Evolutionary conservation across 116 monocot genomes (phyloP), one percentile per base, ranked within the genome.

Genomic region (Cymodocea nodosa): DNA sequence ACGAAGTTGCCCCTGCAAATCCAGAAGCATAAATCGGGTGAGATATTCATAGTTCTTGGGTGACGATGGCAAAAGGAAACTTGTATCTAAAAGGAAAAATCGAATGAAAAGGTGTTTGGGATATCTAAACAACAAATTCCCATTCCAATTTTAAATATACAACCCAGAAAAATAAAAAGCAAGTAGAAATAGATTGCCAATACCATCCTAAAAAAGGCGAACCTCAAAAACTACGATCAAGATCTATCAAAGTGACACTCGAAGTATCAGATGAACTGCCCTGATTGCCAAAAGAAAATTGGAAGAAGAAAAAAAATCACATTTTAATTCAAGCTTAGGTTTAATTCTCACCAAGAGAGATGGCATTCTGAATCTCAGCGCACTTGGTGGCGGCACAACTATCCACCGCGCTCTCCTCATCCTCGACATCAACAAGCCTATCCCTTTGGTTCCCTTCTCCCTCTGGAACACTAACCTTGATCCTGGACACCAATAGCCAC

Each of bases 281-380:
- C 54, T 18, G 18, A 8, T 35, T 37, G n/a, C 15, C 61, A 61
- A 16, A 34, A 61, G 36, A n/a, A 35, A 35, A 37, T 6, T 0
- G 35, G 15, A 61, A 61, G 16, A 61, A 16, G 4, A 61, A 37
- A 24, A 61, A 61, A 2, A 37, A 30, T 30, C 30, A 30, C 30
- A 30, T 30, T 30, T 30, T 30, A 30, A 30, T 56, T 13, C 19
- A 56, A 16, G n/a, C 4, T 19, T 22, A 7, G 22, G 23, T 23
- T 19, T 30, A 30, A 30, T 30, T 10, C 35, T 65, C 23, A 85
- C 89, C 89, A 57, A 80, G 88, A 8, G 92, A 88, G 36, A 93
- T 88, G 70, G 93, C 88, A 51, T 11, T 83, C 88, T 93, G 93
- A 61, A 93, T 93, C 60, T 93, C 93, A 23, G 88, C 81, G 77